Percentiles rank a stretch among this genome's conserved stretches.
phyloP scores from a whole-genome alignment of 1,284 basidiomycete species.

The Melampsora larici-populina region DNA sequence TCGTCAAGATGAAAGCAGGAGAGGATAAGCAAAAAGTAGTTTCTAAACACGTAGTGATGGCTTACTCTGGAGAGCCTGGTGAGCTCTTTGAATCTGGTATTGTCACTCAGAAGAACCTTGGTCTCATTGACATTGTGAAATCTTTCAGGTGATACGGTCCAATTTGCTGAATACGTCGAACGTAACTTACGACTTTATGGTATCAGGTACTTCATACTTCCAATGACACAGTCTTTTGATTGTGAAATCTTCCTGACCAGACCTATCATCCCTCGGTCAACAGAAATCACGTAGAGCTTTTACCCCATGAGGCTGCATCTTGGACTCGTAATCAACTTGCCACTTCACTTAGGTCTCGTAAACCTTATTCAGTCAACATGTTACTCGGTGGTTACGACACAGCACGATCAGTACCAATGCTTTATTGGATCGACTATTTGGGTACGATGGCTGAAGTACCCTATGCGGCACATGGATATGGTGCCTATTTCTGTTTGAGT shows the following conservation, averaged over 20 bases:
- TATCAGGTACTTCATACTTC: constrained; percentile 65
- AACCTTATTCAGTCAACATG: constrained; percentile 86
- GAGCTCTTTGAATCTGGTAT: constrained; percentile 48
- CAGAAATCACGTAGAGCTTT: constrained; percentile 72
- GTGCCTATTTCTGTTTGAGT: constrained; percentile 84
- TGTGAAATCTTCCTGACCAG: background rate
- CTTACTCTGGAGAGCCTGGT: constrained; percentile 91
- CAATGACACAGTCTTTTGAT: background rate
- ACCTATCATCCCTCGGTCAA: background rate
- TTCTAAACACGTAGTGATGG: constrained; percentile 88
- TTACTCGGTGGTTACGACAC: constrained; percentile 89
- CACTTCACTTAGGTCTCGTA: constrained; percentile 78
- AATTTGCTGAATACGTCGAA: constrained; percentile 95
- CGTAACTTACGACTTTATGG: constrained; percentile 93
- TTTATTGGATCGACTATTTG: constrained; percentile 96
- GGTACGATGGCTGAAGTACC: constrained; percentile 85
- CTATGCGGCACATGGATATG: constrained; percentile 93
- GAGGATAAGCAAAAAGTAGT: constrained; percentile 95
- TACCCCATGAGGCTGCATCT: constrained; percentile 82
- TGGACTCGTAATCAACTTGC: constrained; percentile 92
- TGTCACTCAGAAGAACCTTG: background rate
- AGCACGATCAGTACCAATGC: constrained; percentile 61
- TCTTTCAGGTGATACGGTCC: constrained; percentile 79
- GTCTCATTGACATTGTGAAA: constrained; percentile 3
- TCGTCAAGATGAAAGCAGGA: constrained; percentile 95